phyloP scores from a whole-genome alignment of 352 stramenopile genomes.

The Phytophthora pseudosyringae region DNA sequence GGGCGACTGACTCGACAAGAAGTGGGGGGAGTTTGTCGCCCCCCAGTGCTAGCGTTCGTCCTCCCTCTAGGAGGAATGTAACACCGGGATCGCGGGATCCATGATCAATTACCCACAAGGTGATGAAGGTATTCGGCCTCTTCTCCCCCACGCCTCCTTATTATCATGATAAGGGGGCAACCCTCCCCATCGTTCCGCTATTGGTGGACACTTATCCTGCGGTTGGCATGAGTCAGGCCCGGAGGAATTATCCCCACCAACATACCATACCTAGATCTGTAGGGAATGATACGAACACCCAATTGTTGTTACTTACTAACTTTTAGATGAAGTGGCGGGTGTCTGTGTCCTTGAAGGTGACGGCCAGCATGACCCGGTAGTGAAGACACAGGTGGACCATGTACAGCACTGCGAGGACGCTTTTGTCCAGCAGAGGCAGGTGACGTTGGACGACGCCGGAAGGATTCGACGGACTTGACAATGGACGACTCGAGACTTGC shows the following conservation, averaged over 20 bases:
- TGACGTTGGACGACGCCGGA: too few relatives aligned
- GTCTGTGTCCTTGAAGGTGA: too few relatives aligned
- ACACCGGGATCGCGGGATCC: conserved; percentile 83
- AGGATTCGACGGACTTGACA: too few relatives aligned
- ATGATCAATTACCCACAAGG: conserved; percentile 77
- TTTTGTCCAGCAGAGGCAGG: too few relatives aligned
- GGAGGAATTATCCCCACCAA: conserved; percentile 53
- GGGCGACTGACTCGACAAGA: conserved; percentile 16
- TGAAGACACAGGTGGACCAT: too few relatives aligned
- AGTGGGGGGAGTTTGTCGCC: conserved; percentile 18
- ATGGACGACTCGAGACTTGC: too few relatives aligned
- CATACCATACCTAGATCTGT: conserved; percentile 7
- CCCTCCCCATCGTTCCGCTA: conserved; percentile 18
- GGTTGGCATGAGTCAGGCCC: conserved; percentile 24
- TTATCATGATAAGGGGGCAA: conserved; percentile 6
- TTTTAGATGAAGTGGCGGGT: not conserved
- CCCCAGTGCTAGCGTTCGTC: conserved; percentile 62
- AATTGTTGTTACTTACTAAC: not conserved
- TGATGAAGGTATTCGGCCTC: conserved; percentile 73
- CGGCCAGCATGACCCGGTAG: too few relatives aligned
- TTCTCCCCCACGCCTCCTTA: conserved; percentile 20
- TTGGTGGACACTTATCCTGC: conserved; percentile 70
- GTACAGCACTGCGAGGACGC: too few relatives aligned
- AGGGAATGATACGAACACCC: not conserved
- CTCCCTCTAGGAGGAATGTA: conserved; percentile 22